phyloP scores from a whole-genome alignment of 352 stramenopile genomes.

The Blastocystis sp. region DNA sequence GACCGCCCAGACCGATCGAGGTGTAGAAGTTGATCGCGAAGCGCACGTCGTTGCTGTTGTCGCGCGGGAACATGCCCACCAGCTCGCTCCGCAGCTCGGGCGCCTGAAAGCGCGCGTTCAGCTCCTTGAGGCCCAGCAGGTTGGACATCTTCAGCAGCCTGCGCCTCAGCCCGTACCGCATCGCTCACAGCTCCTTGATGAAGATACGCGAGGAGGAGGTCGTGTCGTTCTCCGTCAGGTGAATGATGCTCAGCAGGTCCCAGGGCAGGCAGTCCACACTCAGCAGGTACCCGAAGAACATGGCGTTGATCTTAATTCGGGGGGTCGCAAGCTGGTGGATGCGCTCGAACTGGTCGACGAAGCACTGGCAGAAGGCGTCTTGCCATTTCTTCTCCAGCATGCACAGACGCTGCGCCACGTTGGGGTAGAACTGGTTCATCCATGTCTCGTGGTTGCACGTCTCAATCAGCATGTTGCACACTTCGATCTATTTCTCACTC shows the following conservation, averaged over 20 bases:
- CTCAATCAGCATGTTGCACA: constrained; percentile 98
- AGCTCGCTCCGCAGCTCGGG: constrained; percentile 85
- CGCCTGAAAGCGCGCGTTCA: constrained; percentile 90
- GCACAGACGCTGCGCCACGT: constrained; percentile 58
- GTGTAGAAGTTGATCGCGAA: constrained; percentile 99
- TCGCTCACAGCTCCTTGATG: constrained; percentile 92
- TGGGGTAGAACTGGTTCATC: constrained; percentile 68
- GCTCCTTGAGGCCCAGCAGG: constrained; percentile 88
- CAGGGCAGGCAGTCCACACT: constrained; percentile 94
- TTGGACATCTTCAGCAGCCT: constrained; percentile 89
- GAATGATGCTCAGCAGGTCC: constrained; percentile 92
- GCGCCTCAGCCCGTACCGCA: background rate
- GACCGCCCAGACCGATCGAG: constrained; percentile 91
- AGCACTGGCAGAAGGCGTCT: constrained; percentile 82
- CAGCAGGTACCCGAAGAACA: constrained; percentile 93
- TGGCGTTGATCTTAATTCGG: constrained; percentile 79
- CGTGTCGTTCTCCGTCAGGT: constrained; percentile 95
- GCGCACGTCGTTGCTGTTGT: constrained; percentile 90
- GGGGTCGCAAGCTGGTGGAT: constrained; percentile 85
- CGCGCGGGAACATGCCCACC: constrained; percentile 90
- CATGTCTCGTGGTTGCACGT: constrained; percentile 91
- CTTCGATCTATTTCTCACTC: constrained; percentile 78
- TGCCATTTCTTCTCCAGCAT: constrained; percentile 76
- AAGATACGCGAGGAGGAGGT: constrained; percentile 98
- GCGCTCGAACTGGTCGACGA: constrained; percentile 72